Percentiles rank a stretch among this genome's conserved stretches.
phyloP scores from a whole-genome alignment of 257 asterid genomes.

The Osmanthus fragrans region DNA sequence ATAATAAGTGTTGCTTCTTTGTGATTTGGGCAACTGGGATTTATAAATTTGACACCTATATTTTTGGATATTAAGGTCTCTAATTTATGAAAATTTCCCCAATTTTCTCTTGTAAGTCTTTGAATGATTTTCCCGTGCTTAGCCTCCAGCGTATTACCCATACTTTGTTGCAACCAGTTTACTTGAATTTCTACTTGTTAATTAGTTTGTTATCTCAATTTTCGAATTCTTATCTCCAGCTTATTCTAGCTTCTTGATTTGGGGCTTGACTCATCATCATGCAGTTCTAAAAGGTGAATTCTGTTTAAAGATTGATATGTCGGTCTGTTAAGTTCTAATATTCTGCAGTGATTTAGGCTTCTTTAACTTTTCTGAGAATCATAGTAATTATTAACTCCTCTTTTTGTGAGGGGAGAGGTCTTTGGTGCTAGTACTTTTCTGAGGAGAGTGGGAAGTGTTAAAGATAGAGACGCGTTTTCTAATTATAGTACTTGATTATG shows the following conservation, averaged over 20 bases:
- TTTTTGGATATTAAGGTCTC: constrained; percentile 11
- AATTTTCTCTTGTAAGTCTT: neutral
- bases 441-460: neutral
- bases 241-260: neutral
- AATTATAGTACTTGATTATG: neutral
- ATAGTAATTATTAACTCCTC: neutral
- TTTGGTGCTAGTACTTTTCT: neutral
- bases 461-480: neutral
- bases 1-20: constrained; percentile 20
- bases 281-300: neutral
- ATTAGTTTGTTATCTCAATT: neutral
- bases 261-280: neutral
- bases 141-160: no score
- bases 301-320: neutral
- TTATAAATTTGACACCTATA: neutral
- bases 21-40: neutral
- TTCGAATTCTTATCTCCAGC: neutral
- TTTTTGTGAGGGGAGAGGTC: constrained; percentile 3
- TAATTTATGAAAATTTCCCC: neutral
- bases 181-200: neutral
- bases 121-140: neutral
- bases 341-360: neutral
- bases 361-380: neutral
- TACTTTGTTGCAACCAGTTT: neutral
- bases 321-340: neutral